Evolutionary conservation across 441 rosid species (phyloP), one percentile per base, ranked within the genome.

Genomic region (Populus tomentosa): DNA sequence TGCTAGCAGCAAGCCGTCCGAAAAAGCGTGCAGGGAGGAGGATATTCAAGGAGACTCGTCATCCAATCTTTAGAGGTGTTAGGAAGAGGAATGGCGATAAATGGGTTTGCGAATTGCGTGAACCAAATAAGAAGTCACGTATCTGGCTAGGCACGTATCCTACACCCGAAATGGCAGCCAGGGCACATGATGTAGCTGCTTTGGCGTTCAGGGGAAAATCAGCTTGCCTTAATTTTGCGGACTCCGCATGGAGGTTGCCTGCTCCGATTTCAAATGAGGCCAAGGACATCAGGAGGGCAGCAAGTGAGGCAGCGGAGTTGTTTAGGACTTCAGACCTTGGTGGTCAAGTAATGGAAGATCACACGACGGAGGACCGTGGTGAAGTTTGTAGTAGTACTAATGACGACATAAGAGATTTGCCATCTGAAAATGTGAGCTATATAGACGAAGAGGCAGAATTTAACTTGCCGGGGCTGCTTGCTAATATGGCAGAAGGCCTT

Each of bases 141-240:
- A 89, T 94, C 4, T 94, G 98, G 98, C 92, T 94, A 2, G 98
- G 98, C 0, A 92, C 97, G 4, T 92, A 90, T 74, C 91, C 94
- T 1, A 88, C 93, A 0, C 87, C 98, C 0, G 97, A 94, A 73
- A 92, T 92, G 98, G 98, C 98, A 0, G 98, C 96, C 0, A 84
- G 96, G 33, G 97, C 98, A 6, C 98, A 92, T 69, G 98, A 94
- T 79, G 96, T 94, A 4, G 98, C 98, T 0, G 96, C 88, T 3
- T 76, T 89, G 32, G 88, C 94, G 0, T 82, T 94, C 21, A 88
- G 93, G 24, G 97, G 98, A 20, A 89, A 89, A 66, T 81, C 89
- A 4, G 94, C 93, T 10, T 94, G 98, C 84, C 90, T 94, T 64
- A 94, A 94, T 81, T 94, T 92, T 73, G 92, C 95, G 0, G 98